A percentile compares a stretch with the other conserved stretches of the same genome.
Evolutionary conservation across 169 alveolate genomes (phyloP).

Genomic region (Plasmodium coatneyi): DNA sequence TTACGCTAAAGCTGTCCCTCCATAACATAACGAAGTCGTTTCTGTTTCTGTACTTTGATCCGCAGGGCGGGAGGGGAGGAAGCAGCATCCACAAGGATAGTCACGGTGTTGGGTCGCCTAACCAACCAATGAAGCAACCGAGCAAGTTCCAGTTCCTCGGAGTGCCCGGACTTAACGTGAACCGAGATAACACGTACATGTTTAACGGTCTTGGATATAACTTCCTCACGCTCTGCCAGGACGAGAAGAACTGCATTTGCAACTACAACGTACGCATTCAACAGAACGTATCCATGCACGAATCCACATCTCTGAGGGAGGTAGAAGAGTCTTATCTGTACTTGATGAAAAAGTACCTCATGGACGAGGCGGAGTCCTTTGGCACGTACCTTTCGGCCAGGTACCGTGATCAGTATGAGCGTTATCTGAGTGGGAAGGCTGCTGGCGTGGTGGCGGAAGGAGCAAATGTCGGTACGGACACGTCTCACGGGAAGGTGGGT

Average conservation of each 20-base stretch:
- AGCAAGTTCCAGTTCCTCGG: conserved; percentile 38
- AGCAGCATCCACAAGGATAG: neutral
- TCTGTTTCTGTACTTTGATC: conserved; percentile 46
- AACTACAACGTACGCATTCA: conserved; percentile 21
- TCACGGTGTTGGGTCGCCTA: neutral
- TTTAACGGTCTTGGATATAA: conserved; percentile 57
- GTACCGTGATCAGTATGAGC: conserved; percentile 13
- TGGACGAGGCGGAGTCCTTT: conserved; percentile 15
- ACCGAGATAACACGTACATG: neutral
- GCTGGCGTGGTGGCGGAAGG: neutral
- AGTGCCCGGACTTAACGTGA: conserved; percentile 23
- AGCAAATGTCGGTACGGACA: neutral
- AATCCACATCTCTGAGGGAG: conserved; percentile 45
- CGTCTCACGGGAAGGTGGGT: neutral
- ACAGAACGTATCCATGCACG: conserved; percentile 3
- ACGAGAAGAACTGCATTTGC: conserved; percentile 30
- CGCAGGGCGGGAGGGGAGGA: neutral
- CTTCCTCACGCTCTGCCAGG: conserved; percentile 27
- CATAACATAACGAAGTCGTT: conserved; percentile 27
- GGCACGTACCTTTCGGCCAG: neutral
- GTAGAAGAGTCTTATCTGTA: conserved; percentile 58
- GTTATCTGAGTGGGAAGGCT: neutral
- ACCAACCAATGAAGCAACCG: neutral
- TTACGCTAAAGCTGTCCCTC: conserved; percentile 52
- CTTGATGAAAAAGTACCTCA: conserved; percentile 8